These are phyloP conservation scores for Fagopyrum esculentum DNA, from an alignment of 148 eudicot species.

Conservation along the genomic window DNA sequence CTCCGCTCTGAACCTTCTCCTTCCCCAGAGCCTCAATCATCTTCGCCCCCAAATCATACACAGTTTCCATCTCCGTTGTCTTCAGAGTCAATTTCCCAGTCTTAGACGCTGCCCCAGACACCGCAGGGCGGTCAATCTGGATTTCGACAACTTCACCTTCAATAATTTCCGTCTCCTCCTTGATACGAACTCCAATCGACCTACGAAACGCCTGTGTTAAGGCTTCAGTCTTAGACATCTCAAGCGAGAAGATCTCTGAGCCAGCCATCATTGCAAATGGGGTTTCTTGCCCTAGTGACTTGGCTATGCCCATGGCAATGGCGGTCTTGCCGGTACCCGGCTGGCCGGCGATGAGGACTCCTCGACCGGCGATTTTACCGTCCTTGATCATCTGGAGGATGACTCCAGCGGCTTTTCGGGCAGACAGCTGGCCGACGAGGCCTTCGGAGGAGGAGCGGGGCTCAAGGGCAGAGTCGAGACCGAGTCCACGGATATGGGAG, in stretches of 20 bases:
- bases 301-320: conserved; percentile 97
- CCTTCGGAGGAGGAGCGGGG: conserved; percentile 82
- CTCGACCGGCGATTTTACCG: conserved; percentile 89
- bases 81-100: conserved; percentile 85
- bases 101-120: conserved; percentile 59
- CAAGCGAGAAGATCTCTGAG: conserved; percentile 80
- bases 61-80: conserved; percentile 96
- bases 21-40: conserved; percentile 89
- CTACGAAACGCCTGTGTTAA: conserved; percentile 79
- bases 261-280: conserved; percentile 91
- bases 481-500: conserved; percentile 94
- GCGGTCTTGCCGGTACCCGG: conserved; percentile 99
- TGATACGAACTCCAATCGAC: conserved; percentile 77
- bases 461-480: conserved; percentile 79
- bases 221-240: conserved; percentile 94
- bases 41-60: conserved; percentile 86
- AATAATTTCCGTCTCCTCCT: conserved; percentile 86
- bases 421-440: conserved; percentile 77
- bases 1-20: conserved; percentile 95
- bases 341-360: conserved; percentile 88
- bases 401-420: conserved; percentile 91
- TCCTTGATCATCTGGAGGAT: conserved; percentile 89
- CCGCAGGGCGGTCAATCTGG: conserved; percentile 68
- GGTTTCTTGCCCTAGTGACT: conserved; percentile 70
- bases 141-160: conserved; percentile 91